Evolutionary conservation across 2,329 filamentous ascomycete genomes (phyloP).

Genomic region (Helotiales sp.): DNA sequence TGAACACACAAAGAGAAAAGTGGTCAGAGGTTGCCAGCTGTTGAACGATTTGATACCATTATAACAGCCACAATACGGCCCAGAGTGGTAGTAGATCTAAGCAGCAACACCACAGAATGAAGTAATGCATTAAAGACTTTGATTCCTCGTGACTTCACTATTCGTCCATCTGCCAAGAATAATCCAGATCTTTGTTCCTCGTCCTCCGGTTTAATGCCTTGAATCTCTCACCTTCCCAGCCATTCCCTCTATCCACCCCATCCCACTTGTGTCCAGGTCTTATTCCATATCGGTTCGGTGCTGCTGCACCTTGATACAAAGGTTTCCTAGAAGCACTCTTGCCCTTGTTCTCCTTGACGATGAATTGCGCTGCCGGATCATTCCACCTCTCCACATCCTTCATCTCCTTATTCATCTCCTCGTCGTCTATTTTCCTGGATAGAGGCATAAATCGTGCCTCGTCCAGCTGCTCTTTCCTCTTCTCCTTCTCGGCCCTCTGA

Average conservation of each 20-base stretch:
- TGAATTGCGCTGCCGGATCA: constrained; percentile 84
- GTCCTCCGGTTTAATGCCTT: constrained; percentile 78
- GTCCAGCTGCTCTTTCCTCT: constrained; percentile 65
- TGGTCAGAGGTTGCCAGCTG: neutral
- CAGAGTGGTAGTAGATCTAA: neutral
- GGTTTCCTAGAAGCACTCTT: constrained; percentile 29
- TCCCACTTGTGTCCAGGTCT: constrained; percentile 93
- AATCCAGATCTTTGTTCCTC: constrained; percentile 78
- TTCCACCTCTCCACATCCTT: constrained; percentile 82
- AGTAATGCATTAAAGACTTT: neutral
- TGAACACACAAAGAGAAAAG: neutral
- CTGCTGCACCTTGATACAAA: constrained; percentile 74
- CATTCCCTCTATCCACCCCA: constrained; percentile 90
- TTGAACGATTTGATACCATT: neutral
- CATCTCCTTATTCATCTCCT: constrained; percentile 79
- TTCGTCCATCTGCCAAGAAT: constrained; percentile 96
- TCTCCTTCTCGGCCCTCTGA: constrained; percentile 68
- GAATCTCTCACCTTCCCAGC: constrained; percentile 92
- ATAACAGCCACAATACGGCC: neutral
- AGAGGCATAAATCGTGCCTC: constrained; percentile 83
- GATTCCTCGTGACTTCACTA: constrained; percentile 39
- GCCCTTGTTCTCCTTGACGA: constrained; percentile 46
- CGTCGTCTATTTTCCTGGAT: constrained; percentile 80
- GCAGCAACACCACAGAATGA: neutral
- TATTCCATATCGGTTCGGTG: constrained; percentile 93